A percentile compares a stretch with the other conserved stretches of the same genome.
These are phyloP conservation scores for Schizophyllum commune DNA, from an alignment of 1,284 basidiomycete species.

Conservation along the genomic window DNA sequence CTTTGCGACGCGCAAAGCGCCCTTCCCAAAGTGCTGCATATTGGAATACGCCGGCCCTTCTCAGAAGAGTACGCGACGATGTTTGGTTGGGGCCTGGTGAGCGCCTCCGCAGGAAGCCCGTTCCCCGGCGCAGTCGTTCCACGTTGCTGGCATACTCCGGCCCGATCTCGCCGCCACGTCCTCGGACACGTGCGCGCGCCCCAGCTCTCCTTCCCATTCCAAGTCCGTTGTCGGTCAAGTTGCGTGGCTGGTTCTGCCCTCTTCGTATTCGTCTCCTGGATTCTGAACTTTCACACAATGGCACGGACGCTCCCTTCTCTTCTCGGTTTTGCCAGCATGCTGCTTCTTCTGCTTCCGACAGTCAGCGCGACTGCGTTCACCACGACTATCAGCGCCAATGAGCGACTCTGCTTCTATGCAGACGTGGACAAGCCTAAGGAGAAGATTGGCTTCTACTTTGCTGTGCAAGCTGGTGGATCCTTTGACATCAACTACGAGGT, in stretches of 20 bases:
- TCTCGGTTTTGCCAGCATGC: conserved; percentile 5
- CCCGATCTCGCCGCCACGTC: not conserved
- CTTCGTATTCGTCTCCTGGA: not conserved
- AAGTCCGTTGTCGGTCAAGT: not conserved
- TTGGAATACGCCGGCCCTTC: not conserved
- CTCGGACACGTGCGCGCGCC: not conserved
- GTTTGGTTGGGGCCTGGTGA: not conserved
- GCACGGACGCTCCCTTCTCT: conserved; percentile 1
- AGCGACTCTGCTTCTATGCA: conserved; percentile 90
- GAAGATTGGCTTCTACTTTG: conserved; percentile 68
- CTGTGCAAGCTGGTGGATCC: conserved; percentile 91
- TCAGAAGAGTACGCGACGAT: not conserved
- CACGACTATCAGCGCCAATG: conserved; percentile 78
- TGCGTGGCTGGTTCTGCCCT: not conserved
- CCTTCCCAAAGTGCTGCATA: conserved; percentile 73
- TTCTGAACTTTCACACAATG: not conserved
- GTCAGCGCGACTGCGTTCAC: conserved; percentile 70
- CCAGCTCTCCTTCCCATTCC: not conserved
- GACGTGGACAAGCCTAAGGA: conserved; percentile 93
- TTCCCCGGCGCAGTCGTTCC: not conserved
- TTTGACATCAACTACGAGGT: conserved; percentile 97
- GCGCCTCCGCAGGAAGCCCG: not conserved
- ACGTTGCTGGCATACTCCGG: not conserved
- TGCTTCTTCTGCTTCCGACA: conserved; percentile 22
- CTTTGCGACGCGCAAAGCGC: conserved; percentile 81